Percentiles rank a stretch among this genome's conserved stretches.
Evolutionary conservation across 108 stramenopile species (phyloP).

Genomic region (Stephanodiscus minutulus): DNA sequence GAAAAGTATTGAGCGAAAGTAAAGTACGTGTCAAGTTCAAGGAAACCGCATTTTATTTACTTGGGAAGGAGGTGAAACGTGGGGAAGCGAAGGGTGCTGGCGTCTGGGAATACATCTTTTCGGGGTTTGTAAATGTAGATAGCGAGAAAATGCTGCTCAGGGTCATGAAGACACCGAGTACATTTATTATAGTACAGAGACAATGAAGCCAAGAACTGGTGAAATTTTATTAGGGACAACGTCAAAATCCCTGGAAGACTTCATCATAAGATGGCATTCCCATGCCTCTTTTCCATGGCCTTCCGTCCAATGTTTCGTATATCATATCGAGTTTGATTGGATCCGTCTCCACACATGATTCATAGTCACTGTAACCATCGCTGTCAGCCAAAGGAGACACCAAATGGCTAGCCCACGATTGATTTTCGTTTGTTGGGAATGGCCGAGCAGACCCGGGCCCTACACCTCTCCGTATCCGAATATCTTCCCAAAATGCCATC

Average conservation of each 20-base stretch:
- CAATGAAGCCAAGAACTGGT: too few species aligned
- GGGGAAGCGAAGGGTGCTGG: conserved; percentile 43
- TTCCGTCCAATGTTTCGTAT: conserved; percentile 71
- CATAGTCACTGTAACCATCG: background rate
- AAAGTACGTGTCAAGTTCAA: conserved; percentile 44
- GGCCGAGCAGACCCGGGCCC: conserved; percentile 66
- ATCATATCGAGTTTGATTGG: conserved; percentile 56
- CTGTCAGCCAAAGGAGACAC: conserved; percentile 17
- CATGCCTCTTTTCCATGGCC: conserved; percentile 55
- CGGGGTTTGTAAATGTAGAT: conserved; percentile 14
- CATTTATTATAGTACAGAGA: conserved; percentile 37
- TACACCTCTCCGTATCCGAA: conserved; percentile 54
- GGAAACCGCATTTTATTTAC: conserved; percentile 27
- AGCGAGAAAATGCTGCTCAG: conserved; percentile 28
- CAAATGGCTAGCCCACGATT: conserved; percentile 26
- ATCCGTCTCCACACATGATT: conserved; percentile 13
- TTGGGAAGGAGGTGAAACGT: conserved; percentile 30
- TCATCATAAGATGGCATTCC: conserved; percentile 79
- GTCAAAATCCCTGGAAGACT: conserved; percentile 85
- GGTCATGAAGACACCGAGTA: conserved; percentile 45
- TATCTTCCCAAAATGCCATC: conserved; percentile 90
- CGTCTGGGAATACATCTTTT: conserved; percentile 40
- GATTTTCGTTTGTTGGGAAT: conserved; percentile 49
- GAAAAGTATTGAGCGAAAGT: conserved; percentile 33
- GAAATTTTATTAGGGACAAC: too few species aligned